A percentile compares a stretch with the other conserved stretches of the same genome.
These are phyloP conservation scores for Leccinum boreale DNA, from an alignment of 768 basidiomycete genomes.

Conservation along the genomic window DNA sequence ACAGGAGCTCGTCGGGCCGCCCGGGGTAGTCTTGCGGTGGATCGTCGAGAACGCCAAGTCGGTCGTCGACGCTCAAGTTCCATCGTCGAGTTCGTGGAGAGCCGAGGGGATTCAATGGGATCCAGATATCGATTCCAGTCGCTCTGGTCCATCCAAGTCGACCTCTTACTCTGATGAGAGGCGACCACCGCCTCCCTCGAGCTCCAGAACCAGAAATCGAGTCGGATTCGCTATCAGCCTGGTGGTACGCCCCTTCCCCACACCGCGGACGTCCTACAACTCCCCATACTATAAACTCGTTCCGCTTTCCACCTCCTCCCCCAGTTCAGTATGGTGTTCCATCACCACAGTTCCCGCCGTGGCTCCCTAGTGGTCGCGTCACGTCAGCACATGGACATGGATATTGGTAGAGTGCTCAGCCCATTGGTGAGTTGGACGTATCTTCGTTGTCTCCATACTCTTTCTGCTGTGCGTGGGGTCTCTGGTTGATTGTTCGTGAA, in stretches of 20 bases:
- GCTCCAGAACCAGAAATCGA: neutral
- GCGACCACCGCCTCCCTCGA: neutral
- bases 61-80: neutral
- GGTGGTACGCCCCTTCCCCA: slow-evolving; percentile 7
- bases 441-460: neutral
- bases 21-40: slow-evolving; percentile 12
- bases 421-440: slow-evolving; percentile 18
- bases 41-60: neutral
- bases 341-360: slow-evolving; percentile 11
- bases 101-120: slow-evolving; percentile 12
- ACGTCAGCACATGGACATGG: slow-evolving; percentile 14
- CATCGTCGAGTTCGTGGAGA: neutral
- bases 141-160: neutral
- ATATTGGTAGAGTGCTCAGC: slow-evolving; percentile 19
- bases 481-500: neutral
- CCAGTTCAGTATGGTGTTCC: slow-evolving; percentile 10
- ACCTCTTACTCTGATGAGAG: neutral
- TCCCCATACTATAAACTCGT: neutral
- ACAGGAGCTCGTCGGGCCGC: slow-evolving; percentile 22
- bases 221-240: slow-evolving; percentile 10
- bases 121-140: slow-evolving; percentile 6
- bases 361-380: slow-evolving; percentile 13
- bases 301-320: slow-evolving; percentile 13
- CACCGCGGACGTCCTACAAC: slow-evolving; percentile 5
- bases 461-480: neutral